Conservation (phyloP, 2,329 filamentous ascomycete species). For the Alternaria consortialis region DNA sequence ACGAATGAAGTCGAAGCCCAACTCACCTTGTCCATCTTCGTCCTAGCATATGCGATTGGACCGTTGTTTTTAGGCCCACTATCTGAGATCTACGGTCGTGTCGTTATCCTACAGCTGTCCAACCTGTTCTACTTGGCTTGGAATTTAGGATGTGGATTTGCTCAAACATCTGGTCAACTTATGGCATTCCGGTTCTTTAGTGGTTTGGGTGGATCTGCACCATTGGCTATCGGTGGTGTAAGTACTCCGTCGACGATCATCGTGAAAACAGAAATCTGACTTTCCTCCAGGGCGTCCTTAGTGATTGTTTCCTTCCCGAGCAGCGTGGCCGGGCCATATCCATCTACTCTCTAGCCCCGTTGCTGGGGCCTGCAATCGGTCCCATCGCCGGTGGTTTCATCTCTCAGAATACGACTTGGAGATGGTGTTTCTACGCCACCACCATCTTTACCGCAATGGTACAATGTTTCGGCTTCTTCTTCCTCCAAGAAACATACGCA, state of each 20-base stretch:
- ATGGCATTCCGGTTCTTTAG: slow-evolving; percentile 51
- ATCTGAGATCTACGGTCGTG: slow-evolving; percentile 52
- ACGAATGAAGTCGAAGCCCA: slow-evolving; percentile 42
- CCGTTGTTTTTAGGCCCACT: slow-evolving; percentile 51
- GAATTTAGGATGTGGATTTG: slow-evolving; percentile 54
- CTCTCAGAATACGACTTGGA: slow-evolving; percentile 70
- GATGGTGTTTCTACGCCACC: slow-evolving; percentile 76
- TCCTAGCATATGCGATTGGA: slow-evolving; percentile 53
- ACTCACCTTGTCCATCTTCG: slow-evolving; percentile 52
- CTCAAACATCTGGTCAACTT: slow-evolving; percentile 44
- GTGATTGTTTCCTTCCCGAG: slow-evolving; percentile 68
- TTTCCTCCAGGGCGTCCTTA: slow-evolving; percentile 46
- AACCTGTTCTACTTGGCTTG: slow-evolving; percentile 53
- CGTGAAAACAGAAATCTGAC: neutral
- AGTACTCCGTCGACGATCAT: slow-evolving; percentile 5
- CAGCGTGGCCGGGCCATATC: slow-evolving; percentile 70
- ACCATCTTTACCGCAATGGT: slow-evolving; percentile 70
- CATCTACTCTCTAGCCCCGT: slow-evolving; percentile 69
- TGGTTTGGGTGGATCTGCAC: slow-evolving; percentile 51
- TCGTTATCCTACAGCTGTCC: slow-evolving; percentile 47
- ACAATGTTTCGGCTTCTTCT: slow-evolving; percentile 68
- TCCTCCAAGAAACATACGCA: slow-evolving; percentile 72
- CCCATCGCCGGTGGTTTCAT: slow-evolving; percentile 74
- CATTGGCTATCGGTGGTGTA: slow-evolving; percentile 50
- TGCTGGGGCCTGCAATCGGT: slow-evolving; percentile 72